phyloP scores from a whole-genome alignment of 495 filamentous ascomycete genomes.

The Podospora bellae-mahoneyi region DNA sequence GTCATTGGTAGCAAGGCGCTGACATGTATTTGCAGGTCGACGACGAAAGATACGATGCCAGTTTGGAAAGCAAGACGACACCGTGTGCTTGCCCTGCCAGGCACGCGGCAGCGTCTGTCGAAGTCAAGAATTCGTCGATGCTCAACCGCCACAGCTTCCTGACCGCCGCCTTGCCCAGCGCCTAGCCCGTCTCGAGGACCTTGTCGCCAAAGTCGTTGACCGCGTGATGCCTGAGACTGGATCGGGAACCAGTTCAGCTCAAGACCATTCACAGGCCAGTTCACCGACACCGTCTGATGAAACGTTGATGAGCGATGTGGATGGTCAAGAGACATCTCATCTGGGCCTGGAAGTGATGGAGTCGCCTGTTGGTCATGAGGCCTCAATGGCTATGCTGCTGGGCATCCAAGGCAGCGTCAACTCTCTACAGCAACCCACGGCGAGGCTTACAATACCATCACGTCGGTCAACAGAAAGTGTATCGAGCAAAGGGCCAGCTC shows the following conservation, averaged over 20 bases:
- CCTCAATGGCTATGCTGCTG: not conserved
- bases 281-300: conserved; percentile 20
- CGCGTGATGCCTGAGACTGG: conserved; percentile 33
- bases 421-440: conserved; percentile 7
- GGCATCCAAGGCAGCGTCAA: not conserved
- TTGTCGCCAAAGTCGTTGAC: conserved; percentile 46
- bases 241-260: not conserved
- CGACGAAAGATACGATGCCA: conserved; percentile 48
- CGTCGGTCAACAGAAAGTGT: not conserved
- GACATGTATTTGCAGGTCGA: conserved; percentile 33
- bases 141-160: conserved; percentile 31
- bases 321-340: not conserved
- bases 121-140: conserved; percentile 50
- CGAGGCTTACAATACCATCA: not conserved
- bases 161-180: conserved; percentile 43
- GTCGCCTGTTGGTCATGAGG: conserved; percentile 9
- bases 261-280: not conserved
- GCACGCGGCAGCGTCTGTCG: conserved; percentile 45
- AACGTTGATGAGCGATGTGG: conserved; percentile 8
- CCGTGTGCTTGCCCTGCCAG: conserved; percentile 46
- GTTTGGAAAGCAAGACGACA: conserved; percentile 36
- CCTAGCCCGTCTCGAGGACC: conserved; percentile 44
- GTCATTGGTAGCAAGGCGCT: not conserved
- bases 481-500: conserved; percentile 16
- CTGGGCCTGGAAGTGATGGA: not conserved